Conservation (phyloP, 768 basidiomycete genomes). For the Scleroderma citrinum region DNA sequence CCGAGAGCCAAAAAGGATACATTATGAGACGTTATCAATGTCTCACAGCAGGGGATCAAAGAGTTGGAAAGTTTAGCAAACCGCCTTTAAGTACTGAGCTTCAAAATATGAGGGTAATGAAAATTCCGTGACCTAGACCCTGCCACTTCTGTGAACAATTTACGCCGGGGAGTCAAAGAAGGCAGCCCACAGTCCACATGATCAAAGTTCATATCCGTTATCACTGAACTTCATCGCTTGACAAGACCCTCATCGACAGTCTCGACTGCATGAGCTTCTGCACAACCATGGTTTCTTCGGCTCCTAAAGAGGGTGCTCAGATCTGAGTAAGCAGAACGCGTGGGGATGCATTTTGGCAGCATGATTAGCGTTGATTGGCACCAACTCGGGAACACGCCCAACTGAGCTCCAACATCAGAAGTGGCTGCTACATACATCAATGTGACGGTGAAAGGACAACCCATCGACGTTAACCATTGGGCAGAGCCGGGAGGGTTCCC, state of each 20-base stretch:
- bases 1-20: too few relatives aligned
- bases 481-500: too few relatives aligned
- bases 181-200: conserved; percentile 6
- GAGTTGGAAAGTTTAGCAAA: too few relatives aligned
- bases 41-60: too few relatives aligned
- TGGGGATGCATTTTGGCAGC: not conserved
- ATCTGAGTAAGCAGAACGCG: too few relatives aligned
- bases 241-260: not conserved
- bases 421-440: not conserved
- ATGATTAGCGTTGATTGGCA: conserved; percentile 5
- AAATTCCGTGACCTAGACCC: too few relatives aligned
- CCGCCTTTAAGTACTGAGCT: too few relatives aligned
- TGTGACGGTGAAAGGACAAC: not conserved
- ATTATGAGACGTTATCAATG: too few relatives aligned
- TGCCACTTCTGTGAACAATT: conserved; percentile 1
- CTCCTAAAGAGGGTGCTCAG: not conserved
- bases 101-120: too few relatives aligned
- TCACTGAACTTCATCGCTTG: conserved; percentile 4
- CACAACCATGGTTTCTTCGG: not conserved
- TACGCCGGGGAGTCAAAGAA: not conserved
- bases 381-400: not conserved
- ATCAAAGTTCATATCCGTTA: conserved; percentile 23
- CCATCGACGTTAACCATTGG: not conserved
- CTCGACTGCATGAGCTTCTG: not conserved
- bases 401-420: not conserved